Conservation (phyloP, 208 protist genomes). For the Wallacemonas sp. region DNA sequence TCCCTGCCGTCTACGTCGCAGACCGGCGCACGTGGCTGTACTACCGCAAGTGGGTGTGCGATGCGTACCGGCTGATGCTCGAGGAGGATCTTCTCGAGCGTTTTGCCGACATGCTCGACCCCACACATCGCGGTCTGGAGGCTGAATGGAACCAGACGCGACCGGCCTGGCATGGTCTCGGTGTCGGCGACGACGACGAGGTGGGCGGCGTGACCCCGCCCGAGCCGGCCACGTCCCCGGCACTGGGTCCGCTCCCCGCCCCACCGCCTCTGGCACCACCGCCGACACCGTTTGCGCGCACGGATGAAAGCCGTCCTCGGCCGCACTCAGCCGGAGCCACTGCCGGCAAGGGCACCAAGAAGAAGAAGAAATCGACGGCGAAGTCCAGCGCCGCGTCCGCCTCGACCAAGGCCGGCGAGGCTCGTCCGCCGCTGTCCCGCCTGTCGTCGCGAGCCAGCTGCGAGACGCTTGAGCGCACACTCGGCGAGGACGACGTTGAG, state of each 20-base stretch:
- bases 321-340: not conserved
- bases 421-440: too few species aligned
- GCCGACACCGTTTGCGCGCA: not conserved
- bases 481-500: not conserved
- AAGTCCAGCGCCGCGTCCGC: not conserved
- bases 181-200: not conserved
- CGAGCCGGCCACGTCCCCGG: slow-evolving; percentile 6
- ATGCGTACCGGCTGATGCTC: slow-evolving; percentile 73
- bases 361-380: not conserved
- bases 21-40: slow-evolving; percentile 61
- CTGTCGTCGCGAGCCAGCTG: too few species aligned
- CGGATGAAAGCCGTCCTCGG: not conserved
- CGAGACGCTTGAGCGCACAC: not conserved
- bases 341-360: not conserved
- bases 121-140: slow-evolving; percentile 15
- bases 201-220: not conserved
- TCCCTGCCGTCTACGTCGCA: slow-evolving; percentile 69
- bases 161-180: slow-evolving; percentile 2
- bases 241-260: not conserved
- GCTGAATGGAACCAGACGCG: not conserved
- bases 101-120: slow-evolving; percentile 50
- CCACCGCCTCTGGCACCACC: not conserved
- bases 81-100: slow-evolving; percentile 62
- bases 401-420: not conserved
- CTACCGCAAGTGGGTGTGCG: slow-evolving; percentile 86